phyloP scores from a whole-genome alignment of 2,329 filamentous ascomycete species.

The Penicillium sp. region DNA sequence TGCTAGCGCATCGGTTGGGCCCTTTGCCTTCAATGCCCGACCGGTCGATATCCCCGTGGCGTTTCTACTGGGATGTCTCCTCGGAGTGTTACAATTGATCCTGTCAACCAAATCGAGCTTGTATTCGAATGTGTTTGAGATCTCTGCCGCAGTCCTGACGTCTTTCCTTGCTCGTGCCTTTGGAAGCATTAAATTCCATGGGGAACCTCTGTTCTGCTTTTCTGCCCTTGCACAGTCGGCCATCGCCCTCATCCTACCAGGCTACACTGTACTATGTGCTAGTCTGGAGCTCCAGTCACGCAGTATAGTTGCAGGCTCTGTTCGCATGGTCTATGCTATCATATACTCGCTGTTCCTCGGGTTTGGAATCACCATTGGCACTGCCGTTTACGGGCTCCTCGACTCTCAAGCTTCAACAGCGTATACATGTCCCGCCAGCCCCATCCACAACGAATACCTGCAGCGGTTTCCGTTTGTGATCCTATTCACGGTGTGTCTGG shows the following conservation, averaged over 20 bases:
- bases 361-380: constrained; percentile 68
- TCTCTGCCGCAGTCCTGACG: constrained; percentile 62
- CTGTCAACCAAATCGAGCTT: constrained; percentile 71
- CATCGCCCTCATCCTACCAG: constrained; percentile 71
- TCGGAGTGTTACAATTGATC: constrained; percentile 72
- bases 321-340: constrained; percentile 71
- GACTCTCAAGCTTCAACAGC: constrained; percentile 53
- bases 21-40: constrained; percentile 75
- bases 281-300: constrained; percentile 67
- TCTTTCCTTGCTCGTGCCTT: constrained; percentile 68
- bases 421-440: constrained; percentile 50
- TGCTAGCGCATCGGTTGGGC: constrained; percentile 72
- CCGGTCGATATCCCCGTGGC: constrained; percentile 75
- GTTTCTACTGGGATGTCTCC: constrained; percentile 70
- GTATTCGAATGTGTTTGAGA: constrained; percentile 63
- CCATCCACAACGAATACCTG: constrained; percentile 42
- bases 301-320: constrained; percentile 67
- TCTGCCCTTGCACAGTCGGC: constrained; percentile 70
- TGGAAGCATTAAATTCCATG: constrained; percentile 56
- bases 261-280: constrained; percentile 61
- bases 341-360: constrained; percentile 71
- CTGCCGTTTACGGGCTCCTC: constrained; percentile 61
- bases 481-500: constrained; percentile 68
- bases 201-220: constrained; percentile 61
- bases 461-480: constrained; percentile 71